Conservation (phyloP, 1,284 basidiomycete genomes). For the Ustilago shanxiensis region DNA sequence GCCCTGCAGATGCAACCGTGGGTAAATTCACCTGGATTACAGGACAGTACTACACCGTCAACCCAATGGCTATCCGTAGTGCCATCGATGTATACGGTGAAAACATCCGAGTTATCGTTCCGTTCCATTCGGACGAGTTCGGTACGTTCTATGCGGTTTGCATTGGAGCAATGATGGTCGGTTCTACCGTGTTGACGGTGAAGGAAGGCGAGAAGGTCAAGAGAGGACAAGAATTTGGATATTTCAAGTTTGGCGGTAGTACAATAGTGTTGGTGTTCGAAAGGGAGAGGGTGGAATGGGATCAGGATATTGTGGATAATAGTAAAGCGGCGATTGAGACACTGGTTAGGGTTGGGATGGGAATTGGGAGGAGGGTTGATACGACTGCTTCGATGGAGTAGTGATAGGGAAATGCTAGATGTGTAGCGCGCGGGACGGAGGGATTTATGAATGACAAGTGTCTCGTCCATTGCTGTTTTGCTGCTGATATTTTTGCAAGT, state of each 20-base stretch:
- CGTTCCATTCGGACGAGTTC: constrained; percentile 68
- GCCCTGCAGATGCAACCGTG: constrained; percentile 82
- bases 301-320: constrained; percentile 86
- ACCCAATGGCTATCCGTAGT: constrained; percentile 83
- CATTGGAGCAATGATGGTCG: constrained; percentile 74
- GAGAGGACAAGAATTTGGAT: constrained; percentile 86
- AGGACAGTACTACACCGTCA: constrained; percentile 71
- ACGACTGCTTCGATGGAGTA: constrained; percentile 13
- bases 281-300: constrained; percentile 84
- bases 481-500: too few species aligned
- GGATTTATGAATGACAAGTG: too few species aligned
- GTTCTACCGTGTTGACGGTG: constrained; percentile 83
- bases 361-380: constrained; percentile 72
- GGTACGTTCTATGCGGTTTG: constrained; percentile 59
- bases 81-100: constrained; percentile 93
- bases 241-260: constrained; percentile 71
- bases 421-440: too few species aligned
- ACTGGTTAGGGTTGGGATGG: constrained; percentile 76
- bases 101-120: constrained; percentile 76
- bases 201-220: constrained; percentile 82
- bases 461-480: too few species aligned
- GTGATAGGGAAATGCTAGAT: too few species aligned
- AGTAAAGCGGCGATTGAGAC: constrained; percentile 79
- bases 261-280: constrained; percentile 73
- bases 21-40: constrained; percentile 73